Base-by-base conservation (phyloP, 768 basidiomycete genomes). In the Agaricus sinodeliciosus region DNA sequence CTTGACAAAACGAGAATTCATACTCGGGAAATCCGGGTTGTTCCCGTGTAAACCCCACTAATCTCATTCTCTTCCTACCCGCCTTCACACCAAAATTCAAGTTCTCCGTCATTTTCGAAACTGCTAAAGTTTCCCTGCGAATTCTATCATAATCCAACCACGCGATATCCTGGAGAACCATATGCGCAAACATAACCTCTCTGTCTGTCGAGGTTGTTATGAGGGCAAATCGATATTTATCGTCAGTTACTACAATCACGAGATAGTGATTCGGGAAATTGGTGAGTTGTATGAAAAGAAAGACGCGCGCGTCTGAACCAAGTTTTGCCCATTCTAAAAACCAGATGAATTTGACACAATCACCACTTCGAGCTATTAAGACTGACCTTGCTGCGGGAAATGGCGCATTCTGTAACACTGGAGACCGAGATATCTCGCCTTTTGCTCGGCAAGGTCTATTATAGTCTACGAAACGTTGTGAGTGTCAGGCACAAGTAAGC, bases 211-310 rank as follows among this genome's bases (percentile, higher is more conserved):
- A 74, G 46, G 82, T 82, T 7, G 81, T 82, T 48, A 95, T 85
- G 36, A 95, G 74, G 6, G 91, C 94, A 62, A 87, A 94, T 43
- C 82, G 81, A 60, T 92, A 85, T 48, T 84, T 80, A 43, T 83
- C 76, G 54, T 91, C 86, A 0, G 83, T 82, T 56, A 93, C 80
- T 39, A 92, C 84, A 22, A 94, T 76, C 9, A 91, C 89, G 37
- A 96, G 81, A 64, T 91, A 93, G 63, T 94, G 87, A 42, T 72
- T 77, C 1, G 87, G 84, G 62, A 90, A 91, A 54, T 80, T 86
- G 39, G 82, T 63, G 7, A 94, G 76, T 59, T 88, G 85, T 56
- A 94, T 85, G 66, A 84, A 93, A 22, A 94, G 72, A 41, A 68
- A 79, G 36, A 78, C 80, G 43, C 81, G 80, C 18, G 77, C 73